Conservation (phyloP, 139 green algal genomes). For the Chlamydomonas eustigma region DNA sequence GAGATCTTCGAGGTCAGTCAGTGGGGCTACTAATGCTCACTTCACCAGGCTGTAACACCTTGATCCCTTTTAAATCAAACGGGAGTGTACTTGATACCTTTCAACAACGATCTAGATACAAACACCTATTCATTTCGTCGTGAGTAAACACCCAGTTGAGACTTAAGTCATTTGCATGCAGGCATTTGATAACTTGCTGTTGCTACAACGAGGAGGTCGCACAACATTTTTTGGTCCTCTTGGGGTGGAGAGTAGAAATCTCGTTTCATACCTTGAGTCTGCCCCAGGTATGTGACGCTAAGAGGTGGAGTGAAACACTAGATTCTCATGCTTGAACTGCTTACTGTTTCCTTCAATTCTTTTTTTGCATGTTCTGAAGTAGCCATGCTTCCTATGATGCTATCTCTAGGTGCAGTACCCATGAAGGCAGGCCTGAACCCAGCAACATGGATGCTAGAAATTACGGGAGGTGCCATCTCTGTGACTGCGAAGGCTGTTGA, state of each 20-base stretch:
- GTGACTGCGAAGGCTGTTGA: constrained; percentile 21
- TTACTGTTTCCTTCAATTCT: too few relatives aligned
- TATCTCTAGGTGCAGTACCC: background rate
- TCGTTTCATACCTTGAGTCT: constrained; percentile 59
- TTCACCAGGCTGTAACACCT: too few relatives aligned
- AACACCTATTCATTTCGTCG: too few relatives aligned
- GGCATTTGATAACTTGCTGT: constrained; percentile 66
- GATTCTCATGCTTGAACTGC: too few relatives aligned
- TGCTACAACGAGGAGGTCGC: constrained; percentile 65
- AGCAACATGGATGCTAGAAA: constrained; percentile 79
- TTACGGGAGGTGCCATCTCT: constrained; percentile 31
- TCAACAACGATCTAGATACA: too few relatives aligned
- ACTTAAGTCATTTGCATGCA: constrained; percentile 14
- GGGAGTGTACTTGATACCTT: too few relatives aligned
- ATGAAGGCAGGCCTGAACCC: constrained; percentile 57
- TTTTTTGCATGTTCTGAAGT: too few relatives aligned
- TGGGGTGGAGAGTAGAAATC: constrained; percentile 42
- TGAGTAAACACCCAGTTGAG: background rate
- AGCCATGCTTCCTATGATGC: background rate
- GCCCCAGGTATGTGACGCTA: constrained; percentile 14
- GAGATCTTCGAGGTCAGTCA: constrained; percentile 56
- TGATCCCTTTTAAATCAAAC: too few relatives aligned
- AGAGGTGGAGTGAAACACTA: too few relatives aligned
- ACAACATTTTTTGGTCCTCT: constrained; percentile 79
- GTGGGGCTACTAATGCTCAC: too few relatives aligned